Evolutionary conservation across 352 stramenopile genomes (phyloP).

Genomic region (Phytophthora citrophthora): DNA sequence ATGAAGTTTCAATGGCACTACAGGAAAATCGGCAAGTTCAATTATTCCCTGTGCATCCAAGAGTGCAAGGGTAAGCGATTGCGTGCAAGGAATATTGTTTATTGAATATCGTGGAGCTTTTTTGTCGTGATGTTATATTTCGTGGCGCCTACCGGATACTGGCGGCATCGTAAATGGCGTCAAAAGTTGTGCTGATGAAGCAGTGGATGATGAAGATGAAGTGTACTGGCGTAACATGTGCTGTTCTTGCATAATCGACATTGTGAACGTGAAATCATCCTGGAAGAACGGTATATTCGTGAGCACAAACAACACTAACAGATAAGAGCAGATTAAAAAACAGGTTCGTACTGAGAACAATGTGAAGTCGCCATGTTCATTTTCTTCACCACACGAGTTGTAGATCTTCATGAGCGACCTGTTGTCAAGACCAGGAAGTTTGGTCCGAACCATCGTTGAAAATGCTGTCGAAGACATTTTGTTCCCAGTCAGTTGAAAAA

Average conservation of each 20-base stretch:
- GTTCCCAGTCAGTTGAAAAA: background rate
- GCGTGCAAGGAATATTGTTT: conserved; percentile 2
- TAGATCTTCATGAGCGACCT: conserved; percentile 71
- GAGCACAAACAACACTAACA: conserved; percentile 1
- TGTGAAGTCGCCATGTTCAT: conserved; percentile 77
- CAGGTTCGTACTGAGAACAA: conserved; percentile 55
- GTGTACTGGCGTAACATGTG: conserved; percentile 46
- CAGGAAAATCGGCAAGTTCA: conserved; percentile 67
- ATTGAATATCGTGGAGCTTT: background rate
- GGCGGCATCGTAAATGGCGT: conserved; percentile 16
- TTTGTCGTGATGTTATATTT: background rate
- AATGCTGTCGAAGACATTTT: conserved; percentile 42
- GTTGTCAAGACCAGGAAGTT: conserved; percentile 56
- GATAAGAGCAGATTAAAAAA: conserved; percentile 13
- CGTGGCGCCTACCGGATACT: conserved; percentile 3
- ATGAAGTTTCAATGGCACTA: conserved; percentile 74
- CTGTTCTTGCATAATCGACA: conserved; percentile 70
- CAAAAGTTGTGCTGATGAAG: conserved; percentile 26
- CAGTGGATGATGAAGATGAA: conserved; percentile 19
- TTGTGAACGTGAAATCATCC: conserved; percentile 72
- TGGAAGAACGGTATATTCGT: conserved; percentile 17
- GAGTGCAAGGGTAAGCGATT: conserved; percentile 19
- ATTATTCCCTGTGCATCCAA: conserved; percentile 51
- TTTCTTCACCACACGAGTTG: conserved; percentile 82
- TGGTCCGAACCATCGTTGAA: conserved; percentile 58